A percentile compares a stretch with the other conserved stretches of the same genome.
phyloP scores from a whole-genome alignment of 2,329 filamentous ascomycete genomes.

The Colletotrichum godetiae region DNA sequence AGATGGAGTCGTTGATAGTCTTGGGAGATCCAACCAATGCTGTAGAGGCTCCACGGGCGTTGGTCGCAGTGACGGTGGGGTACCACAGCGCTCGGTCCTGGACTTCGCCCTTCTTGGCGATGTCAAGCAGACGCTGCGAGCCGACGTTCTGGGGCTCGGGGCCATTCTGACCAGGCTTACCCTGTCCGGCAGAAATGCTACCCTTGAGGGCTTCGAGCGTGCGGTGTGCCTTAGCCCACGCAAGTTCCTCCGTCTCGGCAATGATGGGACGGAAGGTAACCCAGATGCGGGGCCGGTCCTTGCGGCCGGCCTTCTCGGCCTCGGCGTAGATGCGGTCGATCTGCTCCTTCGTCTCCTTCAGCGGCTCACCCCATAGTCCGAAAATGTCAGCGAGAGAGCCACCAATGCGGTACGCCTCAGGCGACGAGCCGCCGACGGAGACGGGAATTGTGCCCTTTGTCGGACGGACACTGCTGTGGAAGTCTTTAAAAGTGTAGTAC shows the following conservation, averaged over 20 bases:
- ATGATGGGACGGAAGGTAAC: slow-evolving; percentile 72
- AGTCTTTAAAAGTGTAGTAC: slow-evolving; percentile 70
- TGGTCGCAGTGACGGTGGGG: slow-evolving; percentile 70
- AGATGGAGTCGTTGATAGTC: slow-evolving; percentile 63
- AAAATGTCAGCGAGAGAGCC: slow-evolving; percentile 71
- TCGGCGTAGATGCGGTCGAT: slow-evolving; percentile 70
- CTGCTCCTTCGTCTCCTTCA: slow-evolving; percentile 72
- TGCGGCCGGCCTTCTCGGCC: slow-evolving; percentile 66
- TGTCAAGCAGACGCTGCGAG: slow-evolving; percentile 68
- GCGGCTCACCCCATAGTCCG: slow-evolving; percentile 72
- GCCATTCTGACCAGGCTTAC: slow-evolving; percentile 40
- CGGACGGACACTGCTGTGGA: slow-evolving; percentile 65
- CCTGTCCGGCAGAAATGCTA: slow-evolving; percentile 50
- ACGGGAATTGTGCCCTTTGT: slow-evolving; percentile 65
- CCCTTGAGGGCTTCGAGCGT: slow-evolving; percentile 63
- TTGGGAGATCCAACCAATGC: slow-evolving; percentile 66
- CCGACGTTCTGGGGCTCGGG: slow-evolving; percentile 67
- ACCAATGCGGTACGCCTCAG: slow-evolving; percentile 69
- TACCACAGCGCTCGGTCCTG: slow-evolving; percentile 74
- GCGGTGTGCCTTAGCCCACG: slow-evolving; percentile 69
- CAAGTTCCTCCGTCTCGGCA: slow-evolving; percentile 71
- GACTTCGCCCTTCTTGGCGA: slow-evolving; percentile 65
- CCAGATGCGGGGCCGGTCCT: slow-evolving; percentile 69
- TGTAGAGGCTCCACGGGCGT: slow-evolving; percentile 68
- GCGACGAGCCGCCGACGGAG: slow-evolving; percentile 69